Conservation (phyloP, 176 grass and related monocot genomes). For the bread wheat (Triticum aestivum) region IWGSC_CS_RefSeq_v2.1 NC_057802.1:343516446-343516945, state of each 20-base stretch:
- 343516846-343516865: background rate
- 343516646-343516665: background rate
- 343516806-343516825: background rate
- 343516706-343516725: slow-evolving; percentile 1
- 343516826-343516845: background rate
- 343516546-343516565: background rate
- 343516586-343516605: slow-evolving; percentile 5
- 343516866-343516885: background rate
- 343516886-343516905: slow-evolving; percentile 1
- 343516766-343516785: slow-evolving; percentile 6
- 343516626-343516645: background rate
- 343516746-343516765: background rate
- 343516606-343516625: background rate
- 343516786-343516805: background rate
- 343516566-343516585: background rate
- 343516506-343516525: background rate
- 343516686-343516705: slow-evolving; percentile 1
- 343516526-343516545: background rate
- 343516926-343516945: background rate
- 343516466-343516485: slow-evolving; percentile 1
- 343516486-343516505: slow-evolving; percentile 14
- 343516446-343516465: slow-evolving; percentile 42
- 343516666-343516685: background rate
- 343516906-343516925: background rate
- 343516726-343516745: slow-evolving; percentile 6